phyloP scores from a whole-genome alignment of 768 basidiomycete species.

The Phylloporus rhodoxanthus region DNA sequence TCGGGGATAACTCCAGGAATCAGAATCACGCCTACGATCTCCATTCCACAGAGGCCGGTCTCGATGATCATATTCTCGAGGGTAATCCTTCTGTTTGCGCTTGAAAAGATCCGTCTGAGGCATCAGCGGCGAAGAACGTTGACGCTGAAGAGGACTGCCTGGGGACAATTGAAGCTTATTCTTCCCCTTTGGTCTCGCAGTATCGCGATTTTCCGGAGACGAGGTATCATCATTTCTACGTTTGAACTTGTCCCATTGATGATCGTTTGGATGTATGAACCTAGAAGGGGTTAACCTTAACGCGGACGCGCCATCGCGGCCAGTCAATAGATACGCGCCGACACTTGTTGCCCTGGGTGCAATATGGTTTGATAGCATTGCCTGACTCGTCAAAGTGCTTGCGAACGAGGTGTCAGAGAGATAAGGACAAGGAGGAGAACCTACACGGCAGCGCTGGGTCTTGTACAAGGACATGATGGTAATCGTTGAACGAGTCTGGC shows the following conservation, averaged over 20 bases:
- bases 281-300: conserved; percentile 22
- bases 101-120: conserved; percentile 43
- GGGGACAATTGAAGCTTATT: conserved; percentile 16
- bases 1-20: conserved; percentile 17
- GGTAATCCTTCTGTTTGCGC: conserved; percentile 21
- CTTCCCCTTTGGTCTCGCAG: conserved; percentile 20
- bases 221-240: conserved; percentile 14
- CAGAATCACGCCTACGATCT: conserved; percentile 23
- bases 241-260: conserved; percentile 33
- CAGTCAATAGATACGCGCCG: conserved; percentile 35
- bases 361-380: conserved; percentile 36
- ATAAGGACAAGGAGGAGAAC: conserved; percentile 16
- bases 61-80: conserved; percentile 21
- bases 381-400: conserved; percentile 48
- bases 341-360: conserved; percentile 44
- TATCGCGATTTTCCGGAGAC: conserved; percentile 21
- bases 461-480: conserved; percentile 36
- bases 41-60: conserved; percentile 17
- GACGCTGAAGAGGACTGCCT: conserved; percentile 14
- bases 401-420: conserved; percentile 11
- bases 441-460: conserved; percentile 43
- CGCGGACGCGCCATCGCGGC: conserved; percentile 4
- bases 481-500: neutral
- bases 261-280: conserved; percentile 48
- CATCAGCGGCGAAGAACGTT: conserved; percentile 33